Percentiles rank a stretch among this genome's conserved stretches.
Evolutionary conservation across 129 eudicot species (phyloP).

Genomic region (Kitagawia praeruptora): DNA sequence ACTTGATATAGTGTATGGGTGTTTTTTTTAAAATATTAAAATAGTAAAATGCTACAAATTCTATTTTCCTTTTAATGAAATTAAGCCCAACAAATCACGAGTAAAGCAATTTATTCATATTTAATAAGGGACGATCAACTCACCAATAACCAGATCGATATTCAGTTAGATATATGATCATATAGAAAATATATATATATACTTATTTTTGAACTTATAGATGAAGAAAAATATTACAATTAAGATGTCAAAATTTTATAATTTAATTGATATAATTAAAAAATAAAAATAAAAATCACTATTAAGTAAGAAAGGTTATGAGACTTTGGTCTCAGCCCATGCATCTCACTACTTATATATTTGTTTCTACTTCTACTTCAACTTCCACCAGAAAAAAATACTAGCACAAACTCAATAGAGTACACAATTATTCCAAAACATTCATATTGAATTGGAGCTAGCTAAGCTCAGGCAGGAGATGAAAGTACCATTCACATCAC

Average conservation of each 20-base stretch:
- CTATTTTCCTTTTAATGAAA: too few relatives aligned
- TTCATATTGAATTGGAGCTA: neutral
- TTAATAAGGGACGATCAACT: too few relatives aligned
- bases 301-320: neutral
- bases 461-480: constrained; percentile 31
- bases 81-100: too few relatives aligned
- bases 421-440: neutral
- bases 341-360: constrained; percentile 1
- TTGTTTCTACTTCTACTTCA: neutral
- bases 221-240: too few relatives aligned
- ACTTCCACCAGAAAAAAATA: neutral
- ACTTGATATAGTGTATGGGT: too few relatives aligned
- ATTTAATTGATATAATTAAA: neutral
- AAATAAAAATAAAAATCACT: neutral
- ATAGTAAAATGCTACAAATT: too few relatives aligned
- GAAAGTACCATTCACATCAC: constrained; percentile 78
- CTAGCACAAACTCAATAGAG: neutral
- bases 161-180: too few relatives aligned
- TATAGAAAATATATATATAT: too few relatives aligned
- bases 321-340: neutral
- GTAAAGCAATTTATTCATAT: too few relatives aligned
- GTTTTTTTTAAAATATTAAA: too few relatives aligned
- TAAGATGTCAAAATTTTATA: neutral
- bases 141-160: too few relatives aligned
- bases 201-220: too few relatives aligned